Conservation (phyloP, 2,329 filamentous ascomycete species). For the Cercospora canescens region DNA sequence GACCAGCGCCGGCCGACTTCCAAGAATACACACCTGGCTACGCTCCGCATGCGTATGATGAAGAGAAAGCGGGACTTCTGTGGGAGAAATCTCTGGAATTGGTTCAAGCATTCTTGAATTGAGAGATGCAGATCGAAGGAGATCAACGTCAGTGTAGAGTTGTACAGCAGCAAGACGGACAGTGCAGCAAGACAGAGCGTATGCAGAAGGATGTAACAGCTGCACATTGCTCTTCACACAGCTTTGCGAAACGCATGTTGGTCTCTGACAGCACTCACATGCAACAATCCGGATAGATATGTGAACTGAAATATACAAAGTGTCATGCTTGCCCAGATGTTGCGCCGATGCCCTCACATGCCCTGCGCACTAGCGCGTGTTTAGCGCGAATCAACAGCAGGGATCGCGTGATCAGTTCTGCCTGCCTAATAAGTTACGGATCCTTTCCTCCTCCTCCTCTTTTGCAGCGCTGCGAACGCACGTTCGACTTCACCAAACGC, state of each 20-base stretch:
- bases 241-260: too few species aligned
- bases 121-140: too few species aligned
- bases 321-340: too few species aligned
- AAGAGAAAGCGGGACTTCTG: slow-evolving; percentile 40
- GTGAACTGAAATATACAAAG: too few species aligned
- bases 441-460: neutral
- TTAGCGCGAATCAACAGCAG: neutral
- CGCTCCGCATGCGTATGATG: neutral
- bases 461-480: neutral
- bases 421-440: too few species aligned
- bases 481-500: neutral
- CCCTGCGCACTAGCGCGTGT: neutral
- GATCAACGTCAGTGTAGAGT: neutral
- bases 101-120: neutral
- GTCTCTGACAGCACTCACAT: too few species aligned
- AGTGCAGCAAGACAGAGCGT: too few species aligned
- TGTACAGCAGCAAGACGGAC: too few species aligned
- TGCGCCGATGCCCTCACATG: neutral
- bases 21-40: slow-evolving; percentile 10
- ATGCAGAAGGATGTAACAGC: too few species aligned
- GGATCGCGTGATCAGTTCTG: neutral
- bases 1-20: slow-evolving; percentile 32
- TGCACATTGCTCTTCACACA: too few species aligned
- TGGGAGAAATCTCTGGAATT: slow-evolving; percentile 35
- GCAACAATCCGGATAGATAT: too few species aligned